A percentile compares a stretch with the other conserved stretches of the same genome.
phyloP scores from a whole-genome alignment of 495 filamentous ascomycete species.

The Delitschia confertaspora region DNA sequence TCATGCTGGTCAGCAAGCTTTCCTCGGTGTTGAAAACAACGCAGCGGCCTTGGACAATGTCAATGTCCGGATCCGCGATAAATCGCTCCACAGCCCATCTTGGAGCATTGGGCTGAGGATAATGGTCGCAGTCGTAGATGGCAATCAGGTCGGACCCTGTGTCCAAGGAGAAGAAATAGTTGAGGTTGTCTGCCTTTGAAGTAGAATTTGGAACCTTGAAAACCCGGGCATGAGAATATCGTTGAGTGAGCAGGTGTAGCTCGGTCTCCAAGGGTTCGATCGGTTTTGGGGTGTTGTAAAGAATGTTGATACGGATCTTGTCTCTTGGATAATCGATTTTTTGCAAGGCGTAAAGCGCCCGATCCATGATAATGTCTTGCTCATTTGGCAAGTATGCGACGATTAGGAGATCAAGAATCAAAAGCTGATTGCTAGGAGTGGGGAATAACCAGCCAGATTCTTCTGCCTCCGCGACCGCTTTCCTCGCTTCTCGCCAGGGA shows the following conservation, averaged over 20 bases:
- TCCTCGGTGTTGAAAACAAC: slow-evolving; percentile 35
- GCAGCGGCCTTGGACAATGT: slow-evolving; percentile 39
- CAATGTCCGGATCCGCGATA: slow-evolving; percentile 27
- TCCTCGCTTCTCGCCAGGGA: slow-evolving; percentile 28
- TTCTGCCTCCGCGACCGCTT: slow-evolving; percentile 29
- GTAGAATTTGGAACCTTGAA: slow-evolving; percentile 36
- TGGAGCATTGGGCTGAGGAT: slow-evolving; percentile 35
- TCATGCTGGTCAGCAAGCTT: slow-evolving; percentile 33
- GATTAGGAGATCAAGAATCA: slow-evolving; percentile 36
- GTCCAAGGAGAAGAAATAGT: slow-evolving; percentile 35
- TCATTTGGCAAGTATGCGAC: slow-evolving; percentile 41
- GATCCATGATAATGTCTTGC: slow-evolving; percentile 39
- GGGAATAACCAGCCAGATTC: slow-evolving; percentile 35
- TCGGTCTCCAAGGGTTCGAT: slow-evolving; percentile 35
- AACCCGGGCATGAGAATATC: slow-evolving; percentile 29
- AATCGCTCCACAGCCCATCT: slow-evolving; percentile 39
- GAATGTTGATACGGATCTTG: slow-evolving; percentile 35
- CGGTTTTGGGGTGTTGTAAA: slow-evolving; percentile 37
- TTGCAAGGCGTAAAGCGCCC: slow-evolving; percentile 34
- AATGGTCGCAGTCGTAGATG: slow-evolving; percentile 40
- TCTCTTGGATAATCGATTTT: slow-evolving; percentile 35
- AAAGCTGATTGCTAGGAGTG: slow-evolving; percentile 32
- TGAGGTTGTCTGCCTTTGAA: slow-evolving; percentile 39
- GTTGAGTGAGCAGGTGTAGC: slow-evolving; percentile 23
- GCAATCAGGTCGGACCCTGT: slow-evolving; percentile 34